phyloP scores from a whole-genome alignment of 306 rosid genomes.

The Dicorynia guianensis region DNA sequence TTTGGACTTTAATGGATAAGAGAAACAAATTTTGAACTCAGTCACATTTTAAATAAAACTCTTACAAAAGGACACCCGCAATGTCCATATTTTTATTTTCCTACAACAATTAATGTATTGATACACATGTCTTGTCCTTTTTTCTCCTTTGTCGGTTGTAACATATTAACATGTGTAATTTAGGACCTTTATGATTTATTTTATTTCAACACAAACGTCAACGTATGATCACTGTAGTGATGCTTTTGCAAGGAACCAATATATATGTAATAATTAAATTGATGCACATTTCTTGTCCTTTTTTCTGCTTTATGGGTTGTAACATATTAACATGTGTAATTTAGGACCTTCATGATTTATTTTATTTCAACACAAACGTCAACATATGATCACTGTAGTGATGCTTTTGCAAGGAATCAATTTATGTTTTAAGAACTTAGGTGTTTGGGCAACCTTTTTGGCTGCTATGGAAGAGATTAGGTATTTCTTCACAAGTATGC shows the following conservation, averaged over 20 bases:
- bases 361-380: background rate
- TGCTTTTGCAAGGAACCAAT: background rate
- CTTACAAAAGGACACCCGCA: background rate
- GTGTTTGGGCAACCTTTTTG: background rate
- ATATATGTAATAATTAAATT: too few relatives aligned
- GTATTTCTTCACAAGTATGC: background rate
- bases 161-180: background rate
- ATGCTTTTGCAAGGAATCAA: background rate
- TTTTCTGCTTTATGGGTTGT: background rate
- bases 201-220: background rate
- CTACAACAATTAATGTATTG: background rate
- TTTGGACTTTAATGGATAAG: background rate
- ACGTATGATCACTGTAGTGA: background rate
- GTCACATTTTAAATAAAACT: background rate
- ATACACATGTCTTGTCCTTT: background rate
- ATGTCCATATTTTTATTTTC: background rate
- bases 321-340: background rate
- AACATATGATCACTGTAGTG: background rate
- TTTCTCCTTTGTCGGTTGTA: background rate
- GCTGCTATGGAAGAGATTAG: background rate
- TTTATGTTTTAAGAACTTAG: background rate
- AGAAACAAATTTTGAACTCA: background rate
- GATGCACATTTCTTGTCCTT: background rate
- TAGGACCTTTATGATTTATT: background rate
- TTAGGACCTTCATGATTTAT: background rate